These are phyloP conservation scores for Microcera coccophila DNA, from an alignment of 2,329 filamentous ascomycete genomes.

Conservation along the genomic window DNA sequence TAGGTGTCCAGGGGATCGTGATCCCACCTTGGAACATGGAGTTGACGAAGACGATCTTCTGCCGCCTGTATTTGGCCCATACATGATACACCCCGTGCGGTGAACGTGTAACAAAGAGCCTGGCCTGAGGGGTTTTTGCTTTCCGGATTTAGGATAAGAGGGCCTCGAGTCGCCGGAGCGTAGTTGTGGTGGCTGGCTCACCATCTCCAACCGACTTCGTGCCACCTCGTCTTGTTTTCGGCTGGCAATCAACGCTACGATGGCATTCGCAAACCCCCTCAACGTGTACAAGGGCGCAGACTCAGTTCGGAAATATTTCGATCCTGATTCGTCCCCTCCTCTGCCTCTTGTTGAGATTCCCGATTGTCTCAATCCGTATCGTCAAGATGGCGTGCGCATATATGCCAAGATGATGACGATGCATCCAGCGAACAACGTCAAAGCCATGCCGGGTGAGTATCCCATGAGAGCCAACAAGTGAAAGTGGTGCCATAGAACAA, in stretches of 20 bases:
- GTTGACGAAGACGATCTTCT: no score
- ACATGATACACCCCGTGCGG: no score
- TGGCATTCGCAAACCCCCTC: conserved; percentile 29
- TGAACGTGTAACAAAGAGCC: no score
- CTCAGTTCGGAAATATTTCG: conserved; percentile 55
- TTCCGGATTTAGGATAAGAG: no score
- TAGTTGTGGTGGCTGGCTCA: no score
- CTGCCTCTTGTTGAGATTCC: conserved; percentile 61
- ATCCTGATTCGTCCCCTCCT: conserved; percentile 55
- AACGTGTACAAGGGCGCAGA: conserved; percentile 58
- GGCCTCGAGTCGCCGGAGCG: no score
- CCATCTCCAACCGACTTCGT: no score
- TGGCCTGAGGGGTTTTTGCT: no score
- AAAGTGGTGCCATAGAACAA: background rate
- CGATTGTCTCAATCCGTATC: conserved; percentile 52
- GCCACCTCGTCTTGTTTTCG: no score
- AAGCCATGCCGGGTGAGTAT: conserved; percentile 53
- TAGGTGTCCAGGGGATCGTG: no score
- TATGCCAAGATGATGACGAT: conserved; percentile 65
- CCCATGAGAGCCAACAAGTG: background rate
- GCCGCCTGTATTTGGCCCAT: no score
- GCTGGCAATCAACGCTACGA: conserved; percentile 11
- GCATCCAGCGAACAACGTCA: conserved; percentile 63
- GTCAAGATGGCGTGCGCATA: conserved; percentile 55
- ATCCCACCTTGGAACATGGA: no score